Conservation (phyloP, 352 stramenopile genomes). For the Phytophthora fragariaefolia region DNA sequence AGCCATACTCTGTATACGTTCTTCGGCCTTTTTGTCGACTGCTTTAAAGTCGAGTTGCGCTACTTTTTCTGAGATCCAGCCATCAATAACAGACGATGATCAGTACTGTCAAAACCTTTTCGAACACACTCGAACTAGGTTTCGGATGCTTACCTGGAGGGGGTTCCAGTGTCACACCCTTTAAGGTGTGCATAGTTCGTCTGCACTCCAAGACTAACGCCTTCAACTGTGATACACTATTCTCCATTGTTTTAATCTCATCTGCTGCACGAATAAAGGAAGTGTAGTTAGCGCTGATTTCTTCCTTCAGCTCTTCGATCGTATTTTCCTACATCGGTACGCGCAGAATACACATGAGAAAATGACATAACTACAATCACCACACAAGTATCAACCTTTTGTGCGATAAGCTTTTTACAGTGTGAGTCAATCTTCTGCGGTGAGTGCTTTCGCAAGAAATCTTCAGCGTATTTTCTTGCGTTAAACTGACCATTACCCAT, state of each 20-base stretch:
- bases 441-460: slow-evolving; percentile 79
- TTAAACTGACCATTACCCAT: slow-evolving; percentile 79
- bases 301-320: slow-evolving; percentile 84
- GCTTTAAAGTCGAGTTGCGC: slow-evolving; percentile 44
- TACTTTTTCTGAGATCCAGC: slow-evolving; percentile 42
- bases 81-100: neutral
- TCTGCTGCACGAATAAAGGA: slow-evolving; percentile 76
- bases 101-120: neutral
- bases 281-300: slow-evolving; percentile 85
- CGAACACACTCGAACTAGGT: neutral
- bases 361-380: neutral
- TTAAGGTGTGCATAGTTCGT: slow-evolving; percentile 65
- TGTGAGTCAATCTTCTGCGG: slow-evolving; percentile 80
- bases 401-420: slow-evolving; percentile 72
- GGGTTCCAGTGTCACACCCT: slow-evolving; percentile 56
- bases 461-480: slow-evolving; percentile 74
- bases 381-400: slow-evolving; percentile 51
- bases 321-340: slow-evolving; percentile 62
- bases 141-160: slow-evolving; percentile 37
- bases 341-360: neutral
- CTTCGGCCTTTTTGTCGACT: slow-evolving; percentile 55
- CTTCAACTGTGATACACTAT: slow-evolving; percentile 85
- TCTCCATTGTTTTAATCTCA: slow-evolving; percentile 88
- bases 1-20: slow-evolving; percentile 52
- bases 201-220: slow-evolving; percentile 78